Base-by-base conservation (phyloP, 2,329 filamentous ascomycete genomes). In the Fusarium oligoseptatum region DNA sequence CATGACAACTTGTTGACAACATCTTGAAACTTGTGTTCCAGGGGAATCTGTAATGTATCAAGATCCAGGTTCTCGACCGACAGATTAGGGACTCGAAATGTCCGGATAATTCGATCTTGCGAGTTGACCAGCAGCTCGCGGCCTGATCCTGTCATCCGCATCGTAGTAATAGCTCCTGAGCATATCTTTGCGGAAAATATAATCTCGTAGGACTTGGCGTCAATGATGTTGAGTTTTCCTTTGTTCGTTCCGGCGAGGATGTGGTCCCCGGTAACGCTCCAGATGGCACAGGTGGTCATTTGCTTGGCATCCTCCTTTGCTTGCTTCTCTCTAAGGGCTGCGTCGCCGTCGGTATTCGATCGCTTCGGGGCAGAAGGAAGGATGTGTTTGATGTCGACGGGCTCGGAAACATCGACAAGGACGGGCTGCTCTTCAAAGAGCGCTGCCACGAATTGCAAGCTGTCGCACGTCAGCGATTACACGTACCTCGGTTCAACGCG, bases 11-110 rank as follows among this genome's bases (percentile, higher is more conserved):
- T 92, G 81, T 99, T 98, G 60, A 99, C 97, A 5, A 98, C 93
- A 81, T 99, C 97, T 82, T 98, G 95, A 79, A 98, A 99, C 81
- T 98, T 98, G 85, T 99, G 97, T 83, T 99, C 96, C 14, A 98
- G 91, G 45, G 97, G 94, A 45, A 99, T 87, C 78, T 96, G 93
- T 78, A 99, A 93, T 32, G 93, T 96, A 77, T 97, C 93, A 22
- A 93, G 90, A 75, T 97, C 94, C 50, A 97, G 88, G 77, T 93
- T 90, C 15, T 89, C 85, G 2, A 86, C 87, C 12, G 90, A 88
- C 43, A 93, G 88, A 78, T 98, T 94, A 1, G 97, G 97, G 75
- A 99, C 89, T 72, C 95, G 91, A 76, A 99, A 93, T 1, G 97
- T 98, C 71, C 97, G 91, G 80, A 99, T 97, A 71, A 98, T 96